Base-by-base conservation (phyloP, 2,329 filamentous ascomycete species). In the Kalaharituber pfeilii region DNA sequence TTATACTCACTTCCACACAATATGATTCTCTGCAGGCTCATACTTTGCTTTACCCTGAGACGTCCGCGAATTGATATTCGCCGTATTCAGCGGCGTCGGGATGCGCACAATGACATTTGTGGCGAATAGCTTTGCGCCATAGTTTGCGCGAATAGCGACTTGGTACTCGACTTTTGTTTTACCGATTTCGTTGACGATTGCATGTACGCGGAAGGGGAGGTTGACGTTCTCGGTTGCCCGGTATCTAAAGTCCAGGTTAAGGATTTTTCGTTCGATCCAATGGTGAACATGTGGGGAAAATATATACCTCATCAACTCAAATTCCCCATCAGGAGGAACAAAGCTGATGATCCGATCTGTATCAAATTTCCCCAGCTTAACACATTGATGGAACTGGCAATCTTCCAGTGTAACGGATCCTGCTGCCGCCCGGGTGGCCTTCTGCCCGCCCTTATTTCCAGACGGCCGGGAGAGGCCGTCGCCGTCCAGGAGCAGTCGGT, bases 81-180 rank as follows among this genome's bases (percentile, higher is more conserved):
- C 91, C 1, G 93, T 96, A 72, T 98, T 98, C 52, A 98, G 77
- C 11, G 91, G 91, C 3, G 91, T 96, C 0, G 91, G 91, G 63
- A 98, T 93, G 60, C 86, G 83, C 52, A 98, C 80, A 33, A 95
- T 75, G 26, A 98, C 91, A 65, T 96, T 98, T 28, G 91, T 96
- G 9, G 91, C 91, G 65, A 96, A 98, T 25, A 98, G 78, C 69
- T 98, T 98, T 63, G 82, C 79, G 53, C 88, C 88, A 66, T 95
- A 98, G 70, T 98, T 98, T 60, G 91, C 88, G 66, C 91, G 88
- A 66, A 98, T 88, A 53, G 87, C 87, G 64, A 98, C 94, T 72
- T 86, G 94, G 73, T 96, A 98, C 70, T 98, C 91, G 57, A 98
- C 91, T 70, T 95, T 96, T 42, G 86, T 91, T 66, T 91, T 93